These are phyloP conservation scores for Amaranthus tricolor DNA, from an alignment of 179 eudicot species.

Conservation along the genomic window DNA sequence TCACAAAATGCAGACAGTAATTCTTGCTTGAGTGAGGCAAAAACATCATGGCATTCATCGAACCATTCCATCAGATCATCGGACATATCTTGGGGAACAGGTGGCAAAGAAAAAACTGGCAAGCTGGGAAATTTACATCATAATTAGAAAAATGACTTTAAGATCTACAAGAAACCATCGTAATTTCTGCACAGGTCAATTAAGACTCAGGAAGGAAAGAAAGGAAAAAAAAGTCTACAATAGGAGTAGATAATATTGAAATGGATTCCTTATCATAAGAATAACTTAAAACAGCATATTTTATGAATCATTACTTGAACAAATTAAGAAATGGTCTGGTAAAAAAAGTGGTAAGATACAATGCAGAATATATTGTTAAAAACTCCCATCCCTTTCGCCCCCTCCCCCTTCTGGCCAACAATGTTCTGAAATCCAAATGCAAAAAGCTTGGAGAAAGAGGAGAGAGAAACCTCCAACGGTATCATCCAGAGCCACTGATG, in stretches of 20 bases:
- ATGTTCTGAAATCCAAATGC: background rate
- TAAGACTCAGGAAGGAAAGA: background rate
- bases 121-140: conserved; percentile 44
- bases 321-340: background rate
- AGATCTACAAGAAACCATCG: background rate
- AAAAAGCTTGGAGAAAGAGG: background rate
- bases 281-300: background rate
- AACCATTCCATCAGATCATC: conserved; percentile 82
- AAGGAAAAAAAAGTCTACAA: too few species aligned
- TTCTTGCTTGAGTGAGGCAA: conserved; percentile 63
- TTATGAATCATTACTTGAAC: background rate
- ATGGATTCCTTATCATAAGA: background rate
- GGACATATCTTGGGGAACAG: conserved; percentile 74
- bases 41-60: conserved; percentile 50
- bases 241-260: background rate
- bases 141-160: conserved; percentile 8
- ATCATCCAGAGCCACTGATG: background rate
- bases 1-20: conserved; percentile 53
- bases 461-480: background rate
- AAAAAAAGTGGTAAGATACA: background rate
- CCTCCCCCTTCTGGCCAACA: background rate
- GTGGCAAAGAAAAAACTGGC: conserved; percentile 85
- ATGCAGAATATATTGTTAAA: background rate
- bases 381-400: too few species aligned
- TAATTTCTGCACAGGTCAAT: background rate